A percentile compares a stretch with the other conserved stretches of the same genome.
Evolutionary conservation across 164 flowering plant species (phyloP).

Genomic region (Amborella trichopoda): DNA sequence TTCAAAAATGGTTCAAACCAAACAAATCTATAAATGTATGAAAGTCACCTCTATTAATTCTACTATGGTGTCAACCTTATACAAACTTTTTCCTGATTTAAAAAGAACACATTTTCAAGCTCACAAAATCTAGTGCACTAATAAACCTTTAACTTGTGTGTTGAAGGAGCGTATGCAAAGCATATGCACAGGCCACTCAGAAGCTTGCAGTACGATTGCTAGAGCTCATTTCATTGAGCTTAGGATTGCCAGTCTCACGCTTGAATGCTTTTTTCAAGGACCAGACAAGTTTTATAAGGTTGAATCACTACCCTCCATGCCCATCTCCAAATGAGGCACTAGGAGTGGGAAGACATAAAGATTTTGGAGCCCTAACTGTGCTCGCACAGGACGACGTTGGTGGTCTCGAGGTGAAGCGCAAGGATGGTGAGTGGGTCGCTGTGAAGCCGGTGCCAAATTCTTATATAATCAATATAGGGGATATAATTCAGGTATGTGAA

Average conservation of each 20-base stretch:
- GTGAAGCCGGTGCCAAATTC: slow-evolving; percentile 38
- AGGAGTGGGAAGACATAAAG: slow-evolving; percentile 20
- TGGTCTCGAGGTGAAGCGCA: slow-evolving; percentile 38
- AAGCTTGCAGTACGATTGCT: slow-evolving; percentile 25
- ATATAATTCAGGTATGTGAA: slow-evolving; percentile 33
- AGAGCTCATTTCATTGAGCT: slow-evolving; percentile 27
- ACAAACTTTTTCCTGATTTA: too few species aligned
- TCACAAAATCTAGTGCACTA: too few species aligned
- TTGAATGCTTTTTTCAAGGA: slow-evolving; percentile 22
- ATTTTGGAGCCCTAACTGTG: slow-evolving; percentile 1
- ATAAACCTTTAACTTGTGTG: too few species aligned
- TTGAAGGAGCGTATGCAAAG: slow-evolving; percentile 18
- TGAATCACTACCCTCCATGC: slow-evolving; percentile 39
- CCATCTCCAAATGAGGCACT: slow-evolving; percentile 24
- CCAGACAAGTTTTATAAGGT: slow-evolving; percentile 21
- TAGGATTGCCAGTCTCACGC: slow-evolving; percentile 19
- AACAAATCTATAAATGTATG: too few species aligned
- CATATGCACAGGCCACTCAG: slow-evolving; percentile 22
- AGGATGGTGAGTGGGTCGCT: slow-evolving; percentile 37
- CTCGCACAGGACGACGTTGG: slow-evolving; percentile 7
- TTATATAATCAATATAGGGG: slow-evolving; percentile 46
- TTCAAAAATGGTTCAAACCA: too few species aligned
- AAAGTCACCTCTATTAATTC: too few species aligned
- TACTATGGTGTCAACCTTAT: too few species aligned
- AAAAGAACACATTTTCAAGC: too few species aligned